phyloP scores from a whole-genome alignment of 2,329 filamentous ascomycete genomes.

The Neocatenulostroma microsporum region DNA sequence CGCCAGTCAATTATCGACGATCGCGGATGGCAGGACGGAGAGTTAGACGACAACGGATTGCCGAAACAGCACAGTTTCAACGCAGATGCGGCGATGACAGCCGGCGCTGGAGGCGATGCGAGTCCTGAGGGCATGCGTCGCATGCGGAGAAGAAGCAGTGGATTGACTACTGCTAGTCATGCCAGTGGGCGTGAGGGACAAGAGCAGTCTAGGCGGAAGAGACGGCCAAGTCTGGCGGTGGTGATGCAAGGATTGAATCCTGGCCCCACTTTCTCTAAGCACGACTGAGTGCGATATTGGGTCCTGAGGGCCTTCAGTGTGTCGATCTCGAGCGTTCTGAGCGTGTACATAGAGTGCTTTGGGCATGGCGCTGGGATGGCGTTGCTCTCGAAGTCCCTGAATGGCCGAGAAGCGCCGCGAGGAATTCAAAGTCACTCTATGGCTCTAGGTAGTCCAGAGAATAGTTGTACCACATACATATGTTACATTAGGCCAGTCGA shows the following conservation, averaged over 20 bases:
- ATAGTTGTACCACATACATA: no score
- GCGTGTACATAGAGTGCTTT: no score
- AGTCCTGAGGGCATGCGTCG: slow-evolving; percentile 10
- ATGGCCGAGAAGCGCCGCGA: no score
- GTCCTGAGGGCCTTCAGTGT: not conserved
- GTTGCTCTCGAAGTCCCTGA: no score
- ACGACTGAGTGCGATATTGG: slow-evolving; percentile 11
- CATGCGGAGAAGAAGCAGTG: slow-evolving; percentile 8
- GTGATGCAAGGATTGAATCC: slow-evolving; percentile 20
- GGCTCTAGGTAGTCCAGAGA: no score
- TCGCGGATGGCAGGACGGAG: slow-evolving; percentile 18
- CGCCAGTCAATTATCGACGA: slow-evolving; percentile 25
- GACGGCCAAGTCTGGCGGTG: slow-evolving; percentile 17
- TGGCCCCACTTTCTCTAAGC: slow-evolving; percentile 24
- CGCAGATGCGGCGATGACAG: slow-evolving; percentile 10
- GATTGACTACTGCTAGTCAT: slow-evolving; percentile 1
- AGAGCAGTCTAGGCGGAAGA: slow-evolving; percentile 10
- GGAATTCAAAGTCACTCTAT: no score
- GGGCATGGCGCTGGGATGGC: no score
- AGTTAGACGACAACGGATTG: slow-evolving; percentile 22
- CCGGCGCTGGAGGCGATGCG: slow-evolving; percentile 13
- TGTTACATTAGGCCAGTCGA: no score
- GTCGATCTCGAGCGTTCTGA: slow-evolving; percentile 1
- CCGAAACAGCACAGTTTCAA: slow-evolving; percentile 18
- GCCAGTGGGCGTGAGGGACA: slow-evolving; percentile 7